These are phyloP conservation scores for Hyaloscypha hepaticicola DNA, from an alignment of 495 filamentous ascomycete genomes.

Conservation along the genomic window DNA sequence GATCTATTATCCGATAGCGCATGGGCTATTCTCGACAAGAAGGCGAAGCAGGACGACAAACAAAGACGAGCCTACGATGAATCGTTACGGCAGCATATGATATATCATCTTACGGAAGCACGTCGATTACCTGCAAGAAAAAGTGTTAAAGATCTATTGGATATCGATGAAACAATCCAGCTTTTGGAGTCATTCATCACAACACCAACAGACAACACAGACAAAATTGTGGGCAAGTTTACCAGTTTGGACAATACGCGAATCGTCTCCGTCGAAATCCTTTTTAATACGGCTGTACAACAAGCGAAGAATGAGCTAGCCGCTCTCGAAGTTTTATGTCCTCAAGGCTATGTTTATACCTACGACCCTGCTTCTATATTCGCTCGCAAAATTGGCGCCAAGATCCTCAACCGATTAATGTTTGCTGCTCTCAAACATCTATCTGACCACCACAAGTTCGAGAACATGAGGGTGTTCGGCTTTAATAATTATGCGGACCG, in stretches of 20 bases:
- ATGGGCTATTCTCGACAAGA: constrained; percentile 12
- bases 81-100: constrained; percentile 17
- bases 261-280: constrained; percentile 24
- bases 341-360: constrained; percentile 30
- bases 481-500: constrained; percentile 29
- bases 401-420: constrained; percentile 25
- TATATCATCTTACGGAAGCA: constrained; percentile 20
- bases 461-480: constrained; percentile 24
- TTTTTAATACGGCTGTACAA: constrained; percentile 24
- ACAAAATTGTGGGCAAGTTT: constrained; percentile 21
- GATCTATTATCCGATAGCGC: constrained; percentile 13
- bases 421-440: constrained; percentile 23
- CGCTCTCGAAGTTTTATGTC: constrained; percentile 29
- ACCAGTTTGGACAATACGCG: background rate
- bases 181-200: constrained; percentile 20
- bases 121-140: constrained; percentile 17
- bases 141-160: constrained; percentile 10
- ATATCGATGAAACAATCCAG: constrained; percentile 11
- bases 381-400: constrained; percentile 25
- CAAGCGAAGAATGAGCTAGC: constrained; percentile 27
- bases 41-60: constrained; percentile 21
- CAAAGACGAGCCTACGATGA: constrained; percentile 23
- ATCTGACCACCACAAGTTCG: constrained; percentile 17
- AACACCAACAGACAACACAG: background rate
- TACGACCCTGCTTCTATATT: constrained; percentile 32